phyloP scores from a whole-genome alignment of 2,329 filamentous ascomycete genomes.

The Tolypocladium amazonense region DNA sequence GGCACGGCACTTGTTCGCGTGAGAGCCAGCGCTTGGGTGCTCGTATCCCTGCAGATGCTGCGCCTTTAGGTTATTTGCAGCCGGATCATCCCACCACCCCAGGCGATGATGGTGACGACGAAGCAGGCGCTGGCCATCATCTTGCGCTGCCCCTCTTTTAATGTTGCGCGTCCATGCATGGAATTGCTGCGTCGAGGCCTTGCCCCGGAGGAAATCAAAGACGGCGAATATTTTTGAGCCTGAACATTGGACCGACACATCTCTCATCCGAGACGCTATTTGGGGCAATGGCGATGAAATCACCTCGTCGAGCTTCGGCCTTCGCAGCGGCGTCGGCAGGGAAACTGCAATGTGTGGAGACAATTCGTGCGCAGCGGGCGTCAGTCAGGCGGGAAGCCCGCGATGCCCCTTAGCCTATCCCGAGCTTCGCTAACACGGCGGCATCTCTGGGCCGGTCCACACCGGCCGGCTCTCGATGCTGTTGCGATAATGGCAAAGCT shows the following conservation, averaged over 20 bases:
- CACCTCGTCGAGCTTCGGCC: neutral
- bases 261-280: neutral
- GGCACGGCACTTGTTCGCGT: neutral
- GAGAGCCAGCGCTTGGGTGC: neutral
- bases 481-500: neutral
- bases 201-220: neutral
- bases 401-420: neutral
- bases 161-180: neutral
- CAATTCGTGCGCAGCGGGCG: neutral
- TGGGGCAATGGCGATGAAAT: neutral
- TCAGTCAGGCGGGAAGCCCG: neutral
- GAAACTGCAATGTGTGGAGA: neutral
- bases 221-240: neutral
- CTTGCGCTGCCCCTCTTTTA: neutral
- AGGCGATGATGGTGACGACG: neutral
- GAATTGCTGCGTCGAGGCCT: neutral
- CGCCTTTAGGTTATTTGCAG: neutral
- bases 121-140: neutral
- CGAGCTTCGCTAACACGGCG: neutral
- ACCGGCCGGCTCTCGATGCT: neutral
- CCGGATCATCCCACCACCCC: neutral
- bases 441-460: neutral
- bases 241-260: neutral
- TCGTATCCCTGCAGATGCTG: neutral
- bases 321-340: neutral